Percentiles rank a stretch among this genome's conserved stretches.
Evolutionary conservation across 352 stramenopile genomes (phyloP).

Genomic region (Globisporangium sylvaticum): DNA sequence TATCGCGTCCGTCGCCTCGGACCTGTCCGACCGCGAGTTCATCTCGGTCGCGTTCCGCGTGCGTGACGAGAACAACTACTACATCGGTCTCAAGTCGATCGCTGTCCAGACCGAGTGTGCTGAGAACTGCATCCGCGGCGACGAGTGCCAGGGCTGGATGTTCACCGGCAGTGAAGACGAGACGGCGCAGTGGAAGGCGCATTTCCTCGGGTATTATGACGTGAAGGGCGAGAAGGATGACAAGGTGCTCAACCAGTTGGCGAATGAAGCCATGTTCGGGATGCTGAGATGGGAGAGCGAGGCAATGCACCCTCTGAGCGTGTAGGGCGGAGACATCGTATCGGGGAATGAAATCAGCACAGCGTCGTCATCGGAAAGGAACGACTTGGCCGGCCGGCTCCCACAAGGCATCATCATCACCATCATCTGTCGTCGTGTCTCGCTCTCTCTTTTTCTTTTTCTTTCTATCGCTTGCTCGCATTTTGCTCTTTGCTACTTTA

Average conservation of each 20-base stretch:
- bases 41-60: constrained; percentile 76
- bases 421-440: not conserved
- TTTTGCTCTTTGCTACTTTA: constrained; percentile 11
- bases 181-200: constrained; percentile 63
- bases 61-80: constrained; percentile 74
- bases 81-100: constrained; percentile 74
- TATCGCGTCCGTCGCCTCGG: constrained; percentile 69
- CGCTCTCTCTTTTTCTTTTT: not conserved
- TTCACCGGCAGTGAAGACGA: constrained; percentile 70
- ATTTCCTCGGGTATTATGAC: constrained; percentile 81
- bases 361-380: not conserved
- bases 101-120: constrained; percentile 61
- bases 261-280: constrained; percentile 83
- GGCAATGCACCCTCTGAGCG: constrained; percentile 74
- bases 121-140: constrained; percentile 76
- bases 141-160: constrained; percentile 83
- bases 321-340: constrained; percentile 27
- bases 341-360: not conserved
- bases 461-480: constrained; percentile 10
- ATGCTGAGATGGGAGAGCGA: constrained; percentile 86
- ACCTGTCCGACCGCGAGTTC: constrained; percentile 72
- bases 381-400: not conserved
- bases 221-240: constrained; percentile 83
- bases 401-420: not conserved
- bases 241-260: constrained; percentile 79